Evolutionary conservation across 148 eudicot genomes (phyloP).

Genomic region (Fagopyrum tataricum): DNA sequence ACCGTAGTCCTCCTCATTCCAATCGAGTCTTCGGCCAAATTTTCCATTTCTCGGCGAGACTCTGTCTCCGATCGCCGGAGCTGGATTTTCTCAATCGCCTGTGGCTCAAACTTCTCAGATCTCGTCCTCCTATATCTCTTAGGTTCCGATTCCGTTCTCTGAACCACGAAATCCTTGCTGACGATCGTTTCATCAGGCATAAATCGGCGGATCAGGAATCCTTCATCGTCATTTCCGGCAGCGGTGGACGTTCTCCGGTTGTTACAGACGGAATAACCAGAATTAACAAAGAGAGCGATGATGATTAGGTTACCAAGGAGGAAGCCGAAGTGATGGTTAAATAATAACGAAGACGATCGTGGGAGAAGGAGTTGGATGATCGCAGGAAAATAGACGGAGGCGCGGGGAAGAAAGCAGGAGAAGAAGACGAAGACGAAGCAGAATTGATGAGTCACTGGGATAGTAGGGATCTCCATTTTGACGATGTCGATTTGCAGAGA

Average conservation of each 20-base stretch:
- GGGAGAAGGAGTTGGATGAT: slow-evolving; percentile 14
- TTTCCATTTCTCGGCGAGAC: slow-evolving; percentile 19
- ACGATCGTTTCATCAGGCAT: neutral
- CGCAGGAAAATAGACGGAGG: slow-evolving; percentile 18
- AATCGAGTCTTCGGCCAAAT: neutral
- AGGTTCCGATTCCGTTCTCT: neutral
- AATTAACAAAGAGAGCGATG: slow-evolving; percentile 23
- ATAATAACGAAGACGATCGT: slow-evolving; percentile 16
- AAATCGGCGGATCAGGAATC: slow-evolving; percentile 1
- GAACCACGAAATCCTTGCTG: neutral
- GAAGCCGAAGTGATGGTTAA: slow-evolving; percentile 47
- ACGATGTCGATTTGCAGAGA: slow-evolving; percentile 22
- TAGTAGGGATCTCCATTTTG: slow-evolving; percentile 23
- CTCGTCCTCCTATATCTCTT: slow-evolving; percentile 9
- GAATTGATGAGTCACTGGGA: slow-evolving; percentile 22
- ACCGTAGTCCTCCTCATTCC: slow-evolving; percentile 18
- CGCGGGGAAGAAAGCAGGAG: slow-evolving; percentile 21
- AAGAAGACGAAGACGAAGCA: slow-evolving; percentile 21
- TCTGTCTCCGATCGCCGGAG: slow-evolving; percentile 18
- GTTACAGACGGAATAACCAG: neutral
- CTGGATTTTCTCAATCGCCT: neutral
- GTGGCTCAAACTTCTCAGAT: slow-evolving; percentile 2
- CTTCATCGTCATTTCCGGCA: neutral
- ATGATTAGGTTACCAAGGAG: slow-evolving; percentile 53
- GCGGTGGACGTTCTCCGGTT: slow-evolving; percentile 5